phyloP scores from a whole-genome alignment of 345 rosid genomes.

The Lepidium aucheri region DNA sequence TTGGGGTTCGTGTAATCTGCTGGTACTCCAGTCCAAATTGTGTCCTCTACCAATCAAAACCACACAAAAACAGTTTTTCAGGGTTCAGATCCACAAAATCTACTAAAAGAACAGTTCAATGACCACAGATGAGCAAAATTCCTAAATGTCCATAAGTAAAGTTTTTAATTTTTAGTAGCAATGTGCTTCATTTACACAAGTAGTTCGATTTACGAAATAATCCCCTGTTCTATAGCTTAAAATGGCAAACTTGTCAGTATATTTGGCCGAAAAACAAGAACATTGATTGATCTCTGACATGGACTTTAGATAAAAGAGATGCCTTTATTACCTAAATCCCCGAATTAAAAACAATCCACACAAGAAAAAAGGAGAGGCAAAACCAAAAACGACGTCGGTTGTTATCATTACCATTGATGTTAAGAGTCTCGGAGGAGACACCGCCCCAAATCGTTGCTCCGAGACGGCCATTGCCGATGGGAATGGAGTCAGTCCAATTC shows the following conservation, averaged over 20 bases:
- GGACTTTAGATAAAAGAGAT: not conserved
- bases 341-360: not conserved
- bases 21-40: conserved; percentile 83
- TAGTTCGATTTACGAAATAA: not conserved
- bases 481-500: conserved; percentile 82
- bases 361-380: not conserved
- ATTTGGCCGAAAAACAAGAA: not conserved
- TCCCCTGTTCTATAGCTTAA: not conserved
- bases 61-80: not conserved
- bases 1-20: conserved; percentile 55
- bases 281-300: conserved; percentile 3
- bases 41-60: conserved; percentile 50
- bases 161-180: not conserved
- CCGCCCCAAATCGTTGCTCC: conserved; percentile 98
- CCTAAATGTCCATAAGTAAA: not conserved
- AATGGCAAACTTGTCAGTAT: not conserved
- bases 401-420: conserved; percentile 56
- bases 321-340: conserved; percentile 14
- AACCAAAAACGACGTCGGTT: not conserved
- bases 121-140: not conserved
- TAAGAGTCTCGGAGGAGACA: conserved; percentile 55
- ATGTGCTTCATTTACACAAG: not conserved
- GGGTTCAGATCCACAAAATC: not conserved
- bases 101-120: not conserved
- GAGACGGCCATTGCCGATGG: conserved; percentile 82